phyloP scores from a whole-genome alignment of 1,284 basidiomycete genomes.

The Ustanciosporium gigantosporum region DNA sequence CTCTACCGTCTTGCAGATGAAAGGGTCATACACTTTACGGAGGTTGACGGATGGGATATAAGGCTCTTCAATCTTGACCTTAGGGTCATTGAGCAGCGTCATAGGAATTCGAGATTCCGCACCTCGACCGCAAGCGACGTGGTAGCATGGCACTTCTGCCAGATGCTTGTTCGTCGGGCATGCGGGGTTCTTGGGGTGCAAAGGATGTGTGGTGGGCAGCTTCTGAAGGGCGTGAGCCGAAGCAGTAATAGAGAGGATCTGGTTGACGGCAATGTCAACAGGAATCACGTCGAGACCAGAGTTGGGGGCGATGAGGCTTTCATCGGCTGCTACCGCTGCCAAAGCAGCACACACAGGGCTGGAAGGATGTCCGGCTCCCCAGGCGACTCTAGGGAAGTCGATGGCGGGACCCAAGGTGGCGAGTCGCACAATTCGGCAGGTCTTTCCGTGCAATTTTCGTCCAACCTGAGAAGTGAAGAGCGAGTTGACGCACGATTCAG shows the following conservation, averaged over 20 bases:
- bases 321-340: conserved; percentile 15
- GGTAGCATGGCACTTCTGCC: conserved; percentile 35
- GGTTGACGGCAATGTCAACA: conserved; percentile 37
- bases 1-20: too few relatives aligned
- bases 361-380: conserved; percentile 38
- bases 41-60: too few relatives aligned
- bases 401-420: conserved; percentile 35
- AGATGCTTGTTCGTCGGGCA: conserved; percentile 22
- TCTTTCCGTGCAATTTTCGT: conserved; percentile 34
- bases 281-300: conserved; percentile 37
- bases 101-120: conserved; percentile 10
- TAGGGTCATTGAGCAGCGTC: too few relatives aligned
- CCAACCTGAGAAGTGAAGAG: conserved; percentile 35
- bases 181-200: conserved; percentile 33
- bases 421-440: conserved; percentile 32
- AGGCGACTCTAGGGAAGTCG: conserved; percentile 31
- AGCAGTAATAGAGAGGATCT: conserved; percentile 35
- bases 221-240: conserved; percentile 30
- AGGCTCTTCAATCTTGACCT: too few relatives aligned
- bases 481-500: conserved; percentile 36
- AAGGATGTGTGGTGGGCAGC: conserved; percentile 23
- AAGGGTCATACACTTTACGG: too few relatives aligned
- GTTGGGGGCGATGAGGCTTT: conserved; percentile 21
- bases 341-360: conserved; percentile 39
- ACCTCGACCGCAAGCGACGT: conserved; percentile 32